phyloP scores from a whole-genome alignment of 768 basidiomycete species.

The Calocybe gangraenosa region DNA sequence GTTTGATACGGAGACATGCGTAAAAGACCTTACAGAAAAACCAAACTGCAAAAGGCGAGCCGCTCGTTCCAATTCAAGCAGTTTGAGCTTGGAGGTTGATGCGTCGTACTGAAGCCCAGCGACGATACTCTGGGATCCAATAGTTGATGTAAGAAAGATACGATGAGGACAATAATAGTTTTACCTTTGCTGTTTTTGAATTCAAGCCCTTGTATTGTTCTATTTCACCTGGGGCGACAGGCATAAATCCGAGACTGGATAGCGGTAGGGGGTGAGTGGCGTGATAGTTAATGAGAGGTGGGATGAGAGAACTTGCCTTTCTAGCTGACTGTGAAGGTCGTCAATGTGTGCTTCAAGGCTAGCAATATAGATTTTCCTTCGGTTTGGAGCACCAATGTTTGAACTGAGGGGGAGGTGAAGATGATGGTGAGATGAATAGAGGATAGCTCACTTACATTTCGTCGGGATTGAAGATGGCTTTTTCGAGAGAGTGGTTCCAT shows the following conservation, averaged over 20 bases:
- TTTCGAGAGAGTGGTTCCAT: conserved; percentile 78
- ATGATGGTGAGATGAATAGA: background rate
- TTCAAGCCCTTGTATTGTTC: conserved; percentile 69
- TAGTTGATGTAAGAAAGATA: background rate
- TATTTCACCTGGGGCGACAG: conserved; percentile 51
- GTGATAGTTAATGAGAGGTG: background rate
- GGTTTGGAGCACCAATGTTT: conserved; percentile 60
- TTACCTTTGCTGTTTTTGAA: conserved; percentile 70
- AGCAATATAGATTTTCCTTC: conserved; percentile 67
- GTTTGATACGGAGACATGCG: no score
- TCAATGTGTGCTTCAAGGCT: conserved; percentile 75
- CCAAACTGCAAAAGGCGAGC: conserved; percentile 32
- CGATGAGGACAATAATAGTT: background rate
- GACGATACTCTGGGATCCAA: conserved; percentile 58
- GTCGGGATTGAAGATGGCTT: conserved; percentile 59
- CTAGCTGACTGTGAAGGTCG: conserved; percentile 54
- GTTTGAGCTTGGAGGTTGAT: conserved; percentile 52
- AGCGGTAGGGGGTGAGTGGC: background rate
- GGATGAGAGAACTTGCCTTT: conserved; percentile 26
- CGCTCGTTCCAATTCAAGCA: conserved; percentile 66
- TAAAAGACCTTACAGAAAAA: no score
- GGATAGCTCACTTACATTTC: conserved; percentile 48
- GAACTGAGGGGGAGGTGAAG: conserved; percentile 36
- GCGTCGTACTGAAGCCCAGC: conserved; percentile 66
- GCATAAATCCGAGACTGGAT: conserved; percentile 44